Base-by-base conservation (phyloP, 306 rosid genomes). In the Cucurbita pepo region DNA sequence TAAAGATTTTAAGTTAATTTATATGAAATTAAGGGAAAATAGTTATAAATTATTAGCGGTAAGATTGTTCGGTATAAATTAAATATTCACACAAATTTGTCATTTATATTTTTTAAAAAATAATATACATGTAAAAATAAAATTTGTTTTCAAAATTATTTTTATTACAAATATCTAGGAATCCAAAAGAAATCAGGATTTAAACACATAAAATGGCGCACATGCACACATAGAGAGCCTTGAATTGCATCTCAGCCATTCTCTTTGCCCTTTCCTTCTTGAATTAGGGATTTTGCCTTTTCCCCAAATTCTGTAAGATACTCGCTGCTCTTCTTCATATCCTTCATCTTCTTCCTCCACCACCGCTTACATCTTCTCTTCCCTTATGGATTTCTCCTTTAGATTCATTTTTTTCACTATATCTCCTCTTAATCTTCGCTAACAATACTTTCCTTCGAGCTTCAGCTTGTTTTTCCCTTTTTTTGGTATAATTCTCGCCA, bases 231-330 rank as follows among this genome's bases (percentile, higher is more conserved):
- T 6, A 56, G 36, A 45, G 50, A 48, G 5, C 70, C 52, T 43
- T 41, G 48, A 50, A 69, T 50, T 30, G 73, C 58, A 48, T 69
- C 73, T 48, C 73, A 48, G 1, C 73, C 73, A 48, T 25, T 47
- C 56, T 25, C 18, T 48, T 47, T 44, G 38, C 73, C 56, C 73
- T 67, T 47, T 16, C 53, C 47, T 66, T 34, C 15, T 22, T 14
- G 25, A 69, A 69, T 69, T 69, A 69, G 74, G 74, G 74, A 69
- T 69, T 69, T 69, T 19, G 55, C 54, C 54, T 6, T 44, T 41
- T 25, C 57, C 38, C 47, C 59, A 25, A 36, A 36, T 69, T 56
- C 18, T 67, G 41, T 63, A 30, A 30, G 3, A 45, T 66, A 11
- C 72, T 66, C 73, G 16, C 73, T 69, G 1, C 38, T 67, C 65